Evolutionary conservation across 2,329 filamentous ascomycete genomes (phyloP).

Genomic region (Aspergillus tamarii): DNA sequence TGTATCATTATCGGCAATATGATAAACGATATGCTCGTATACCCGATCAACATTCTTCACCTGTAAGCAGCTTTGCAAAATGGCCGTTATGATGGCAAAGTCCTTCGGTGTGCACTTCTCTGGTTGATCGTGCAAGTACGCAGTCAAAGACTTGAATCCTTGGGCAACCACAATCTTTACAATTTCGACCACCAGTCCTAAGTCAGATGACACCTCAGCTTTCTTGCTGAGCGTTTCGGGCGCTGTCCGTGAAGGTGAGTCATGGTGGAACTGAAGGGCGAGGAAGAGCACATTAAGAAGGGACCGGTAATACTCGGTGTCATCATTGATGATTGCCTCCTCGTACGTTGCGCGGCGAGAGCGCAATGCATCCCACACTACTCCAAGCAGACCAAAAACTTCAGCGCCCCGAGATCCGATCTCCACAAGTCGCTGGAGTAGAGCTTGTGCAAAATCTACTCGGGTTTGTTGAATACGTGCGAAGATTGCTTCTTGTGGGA

Average conservation of each 20-base stretch:
- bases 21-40: conserved; percentile 70
- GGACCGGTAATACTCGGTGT: conserved; percentile 76
- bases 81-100: conserved; percentile 81
- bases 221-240: conserved; percentile 40
- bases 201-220: conserved; percentile 44
- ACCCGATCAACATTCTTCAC: conserved; percentile 75
- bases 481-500: conserved; percentile 80
- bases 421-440: conserved; percentile 77
- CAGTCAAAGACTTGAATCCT: conserved; percentile 80
- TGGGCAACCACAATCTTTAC: conserved; percentile 76
- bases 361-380: conserved; percentile 64
- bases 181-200: conserved; percentile 73
- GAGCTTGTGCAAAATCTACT: conserved; percentile 77
- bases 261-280: conserved; percentile 62
- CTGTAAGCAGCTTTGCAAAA: conserved; percentile 80
- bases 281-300: conserved; percentile 85
- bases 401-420: conserved; percentile 53
- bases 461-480: conserved; percentile 74
- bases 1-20: conserved; percentile 67
- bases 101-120: conserved; percentile 72
- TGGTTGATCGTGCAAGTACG: conserved; percentile 77
- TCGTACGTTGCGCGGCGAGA: conserved; percentile 62
- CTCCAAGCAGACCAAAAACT: conserved; percentile 57
- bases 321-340: conserved; percentile 57
- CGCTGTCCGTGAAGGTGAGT: conserved; percentile 36